These are phyloP conservation scores for Apiospora kogelbergensis DNA, from an alignment of 2,329 filamentous ascomycete species.

Conservation along the genomic window DNA sequence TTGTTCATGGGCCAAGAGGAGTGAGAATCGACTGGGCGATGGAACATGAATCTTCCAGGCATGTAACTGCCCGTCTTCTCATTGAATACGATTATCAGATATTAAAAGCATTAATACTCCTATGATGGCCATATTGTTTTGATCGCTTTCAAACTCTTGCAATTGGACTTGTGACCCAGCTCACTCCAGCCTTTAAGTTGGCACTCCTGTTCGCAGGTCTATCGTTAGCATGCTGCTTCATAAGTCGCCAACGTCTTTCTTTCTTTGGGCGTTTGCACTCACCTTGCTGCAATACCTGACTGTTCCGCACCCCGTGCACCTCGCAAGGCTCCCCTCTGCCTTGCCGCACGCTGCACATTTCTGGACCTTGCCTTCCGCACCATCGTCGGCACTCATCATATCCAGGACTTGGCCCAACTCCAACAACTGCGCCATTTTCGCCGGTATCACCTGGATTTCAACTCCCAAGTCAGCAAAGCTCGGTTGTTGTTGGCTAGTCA, in stretches of 20 bases:
- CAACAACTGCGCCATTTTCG: slow-evolving; percentile 28
- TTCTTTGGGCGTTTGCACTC: slow-evolving; percentile 16
- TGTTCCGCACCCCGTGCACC: slow-evolving; percentile 12
- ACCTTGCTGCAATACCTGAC: slow-evolving; percentile 48
- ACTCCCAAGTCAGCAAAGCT: too few relatives aligned
- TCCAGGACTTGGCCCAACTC: slow-evolving; percentile 25
- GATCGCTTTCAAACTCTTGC: slow-evolving; percentile 42
- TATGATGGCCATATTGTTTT: slow-evolving; percentile 32
- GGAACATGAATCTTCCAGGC: too few relatives aligned
- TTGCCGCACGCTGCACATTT: slow-evolving; percentile 15
- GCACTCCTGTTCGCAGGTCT: slow-evolving; percentile 34
- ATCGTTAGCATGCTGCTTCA: not conserved
- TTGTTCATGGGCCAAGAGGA: too few relatives aligned
- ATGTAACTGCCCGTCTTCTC: too few relatives aligned
- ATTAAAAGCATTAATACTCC: not conserved
- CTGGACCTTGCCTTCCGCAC: not conserved
- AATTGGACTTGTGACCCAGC: slow-evolving; percentile 43
- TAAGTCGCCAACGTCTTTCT: not conserved
- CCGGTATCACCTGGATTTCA: slow-evolving; percentile 28
- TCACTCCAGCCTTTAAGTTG: slow-evolving; percentile 43
- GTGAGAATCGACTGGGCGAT: too few relatives aligned
- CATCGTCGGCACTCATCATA: slow-evolving; percentile 22
- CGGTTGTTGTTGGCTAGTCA: too few relatives aligned
- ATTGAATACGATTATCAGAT: not conserved
- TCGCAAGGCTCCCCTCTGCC: slow-evolving; percentile 10